Percentiles rank a stretch among this genome's conserved stretches.
phyloP scores from a whole-genome alignment of 2,329 filamentous ascomycete species.

The Colletotrichum plurivorum region DNA sequence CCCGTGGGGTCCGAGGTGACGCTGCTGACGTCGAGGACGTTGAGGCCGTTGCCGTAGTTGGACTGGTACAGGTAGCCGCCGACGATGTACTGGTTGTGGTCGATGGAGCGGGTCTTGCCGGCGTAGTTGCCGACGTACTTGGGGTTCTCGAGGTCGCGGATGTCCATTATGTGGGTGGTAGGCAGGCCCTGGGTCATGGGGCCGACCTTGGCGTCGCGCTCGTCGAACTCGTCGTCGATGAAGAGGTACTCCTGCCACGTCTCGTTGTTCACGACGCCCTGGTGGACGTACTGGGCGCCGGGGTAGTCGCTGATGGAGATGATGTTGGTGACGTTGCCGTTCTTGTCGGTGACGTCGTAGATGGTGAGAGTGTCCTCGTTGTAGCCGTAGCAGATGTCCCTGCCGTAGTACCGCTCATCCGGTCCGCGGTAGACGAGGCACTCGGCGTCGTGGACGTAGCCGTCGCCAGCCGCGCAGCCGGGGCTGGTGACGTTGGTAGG shows the following conservation, averaged over 20 bases:
- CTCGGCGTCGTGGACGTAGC: slow-evolving; percentile 74
- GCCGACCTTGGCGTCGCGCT: slow-evolving; percentile 56
- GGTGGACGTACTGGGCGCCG: slow-evolving; percentile 67
- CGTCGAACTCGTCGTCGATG: slow-evolving; percentile 65
- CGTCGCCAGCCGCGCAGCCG: slow-evolving; percentile 68
- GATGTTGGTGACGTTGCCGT: slow-evolving; percentile 53
- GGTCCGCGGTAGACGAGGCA: slow-evolving; percentile 69
- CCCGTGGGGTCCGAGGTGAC: slow-evolving; percentile 53
- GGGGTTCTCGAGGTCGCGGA: slow-evolving; percentile 56
- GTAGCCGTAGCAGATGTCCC: slow-evolving; percentile 69
- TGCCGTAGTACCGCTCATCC: slow-evolving; percentile 59
- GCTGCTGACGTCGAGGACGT: slow-evolving; percentile 50
- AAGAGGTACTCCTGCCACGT: slow-evolving; percentile 59
- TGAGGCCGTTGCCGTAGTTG: slow-evolving; percentile 60
- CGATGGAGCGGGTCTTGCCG: slow-evolving; percentile 49
- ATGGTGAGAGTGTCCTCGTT: slow-evolving; percentile 67
- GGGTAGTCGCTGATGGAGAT: slow-evolving; percentile 68
- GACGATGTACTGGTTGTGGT: slow-evolving; percentile 59
- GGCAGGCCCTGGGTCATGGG: slow-evolving; percentile 57
- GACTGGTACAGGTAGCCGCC: slow-evolving; percentile 59
- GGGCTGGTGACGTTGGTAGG: slow-evolving; percentile 65
- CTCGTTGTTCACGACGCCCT: slow-evolving; percentile 65
- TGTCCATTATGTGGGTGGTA: slow-evolving; percentile 64
- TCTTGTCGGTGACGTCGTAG: slow-evolving; percentile 67
- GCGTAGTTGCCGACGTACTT: slow-evolving; percentile 57